phyloP scores from a whole-genome alignment of 257 asterid species.

The Solanum corneliomulleri region DNA sequence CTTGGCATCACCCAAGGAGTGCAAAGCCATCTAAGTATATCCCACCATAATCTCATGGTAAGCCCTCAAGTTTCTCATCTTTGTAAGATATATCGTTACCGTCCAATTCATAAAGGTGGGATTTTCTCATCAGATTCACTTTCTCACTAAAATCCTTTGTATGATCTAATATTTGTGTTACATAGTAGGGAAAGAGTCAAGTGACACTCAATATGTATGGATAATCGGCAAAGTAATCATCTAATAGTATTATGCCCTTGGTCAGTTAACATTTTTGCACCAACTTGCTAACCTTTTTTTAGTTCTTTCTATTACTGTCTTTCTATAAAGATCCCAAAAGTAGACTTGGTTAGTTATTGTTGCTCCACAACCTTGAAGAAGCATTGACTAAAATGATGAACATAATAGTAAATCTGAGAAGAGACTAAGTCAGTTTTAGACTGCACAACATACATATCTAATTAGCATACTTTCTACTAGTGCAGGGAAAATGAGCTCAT shows the following conservation, averaged over 20 bases:
- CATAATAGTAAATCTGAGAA: no score
- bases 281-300: not conserved
- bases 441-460: no score
- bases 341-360: no score
- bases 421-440: no score
- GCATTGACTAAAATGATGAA: no score
- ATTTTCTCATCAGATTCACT: not conserved
- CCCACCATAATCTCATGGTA: not conserved
- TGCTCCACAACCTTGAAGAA: no score
- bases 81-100: not conserved
- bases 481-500: not conserved
- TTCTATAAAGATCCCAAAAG: no score
- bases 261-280: not conserved
- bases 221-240: not conserved
- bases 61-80: not conserved
- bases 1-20: not conserved
- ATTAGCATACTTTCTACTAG: not conserved
- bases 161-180: not conserved
- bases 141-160: not conserved
- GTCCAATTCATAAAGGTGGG: not conserved
- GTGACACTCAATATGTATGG: no score
- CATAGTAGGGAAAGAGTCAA: no score
- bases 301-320: no score
- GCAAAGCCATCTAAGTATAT: not conserved
- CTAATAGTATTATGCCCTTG: not conserved